These are phyloP conservation scores for Sphagnurus paluster DNA, from an alignment of 1,284 basidiomycete species.

Conservation along the genomic window DNA sequence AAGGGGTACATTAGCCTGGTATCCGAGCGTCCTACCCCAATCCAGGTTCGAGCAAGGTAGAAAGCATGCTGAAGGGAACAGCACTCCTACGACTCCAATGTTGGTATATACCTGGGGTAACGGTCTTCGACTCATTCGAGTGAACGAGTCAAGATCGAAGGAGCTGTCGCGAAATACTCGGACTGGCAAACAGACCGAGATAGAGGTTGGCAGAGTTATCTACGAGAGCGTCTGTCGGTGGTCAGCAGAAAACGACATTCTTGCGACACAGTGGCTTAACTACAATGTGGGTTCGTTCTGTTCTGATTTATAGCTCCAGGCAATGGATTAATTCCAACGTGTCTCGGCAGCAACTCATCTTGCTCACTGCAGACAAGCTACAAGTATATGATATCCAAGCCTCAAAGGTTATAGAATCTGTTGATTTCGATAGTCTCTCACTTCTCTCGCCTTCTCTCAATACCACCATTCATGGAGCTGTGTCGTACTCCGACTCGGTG, in stretches of 20 bases:
- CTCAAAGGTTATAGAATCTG: constrained; percentile 55
- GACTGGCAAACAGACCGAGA: constrained; percentile 56
- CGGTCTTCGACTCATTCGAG: constrained; percentile 61
- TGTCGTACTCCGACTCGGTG: constrained; percentile 50
- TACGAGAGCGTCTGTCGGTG: constrained; percentile 60
- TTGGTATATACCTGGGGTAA: constrained; percentile 86
- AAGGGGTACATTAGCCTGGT: constrained; percentile 77
- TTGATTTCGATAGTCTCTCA: constrained; percentile 54
- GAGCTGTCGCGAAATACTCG: constrained; percentile 53
- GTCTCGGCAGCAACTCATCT: constrained; percentile 55
- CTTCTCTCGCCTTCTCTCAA: constrained; percentile 56
- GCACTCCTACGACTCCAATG: constrained; percentile 47
- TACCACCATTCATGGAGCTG: constrained; percentile 45
- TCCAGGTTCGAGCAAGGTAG: constrained; percentile 20
- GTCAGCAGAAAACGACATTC: constrained; percentile 54
- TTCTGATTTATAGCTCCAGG: constrained; percentile 9
- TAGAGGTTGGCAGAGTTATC: constrained; percentile 64
- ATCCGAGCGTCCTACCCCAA: constrained; percentile 51
- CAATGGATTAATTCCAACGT: constrained; percentile 7
- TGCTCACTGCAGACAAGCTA: constrained; percentile 58
- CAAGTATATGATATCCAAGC: constrained; percentile 71
- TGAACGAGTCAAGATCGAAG: constrained; percentile 60
- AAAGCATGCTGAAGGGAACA: constrained; percentile 16
- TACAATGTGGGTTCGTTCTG: constrained; percentile 61
- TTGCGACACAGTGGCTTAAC: constrained; percentile 77